phyloP scores from a whole-genome alignment of 805 yeast species.

The Tetrapisispora nanseiensis region DNA sequence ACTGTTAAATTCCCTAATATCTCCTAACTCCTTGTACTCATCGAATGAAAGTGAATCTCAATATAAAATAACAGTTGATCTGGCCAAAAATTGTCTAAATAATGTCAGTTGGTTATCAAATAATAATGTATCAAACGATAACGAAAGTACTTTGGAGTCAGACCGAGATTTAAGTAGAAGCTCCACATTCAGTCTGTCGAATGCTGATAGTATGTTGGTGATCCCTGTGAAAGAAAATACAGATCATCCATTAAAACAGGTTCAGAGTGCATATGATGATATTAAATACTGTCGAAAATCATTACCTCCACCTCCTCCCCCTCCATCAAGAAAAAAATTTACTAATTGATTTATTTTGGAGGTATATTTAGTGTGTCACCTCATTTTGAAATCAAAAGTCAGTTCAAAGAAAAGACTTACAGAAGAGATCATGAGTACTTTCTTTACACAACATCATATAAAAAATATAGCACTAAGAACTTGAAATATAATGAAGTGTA shows the following conservation, averaged over 20 bases:
- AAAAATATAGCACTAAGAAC: no score
- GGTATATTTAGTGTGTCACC: no score
- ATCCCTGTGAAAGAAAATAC: conserved; percentile 1
- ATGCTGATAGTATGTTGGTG: conserved; percentile 4
- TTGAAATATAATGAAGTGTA: no score
- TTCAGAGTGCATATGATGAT: conserved; percentile 10
- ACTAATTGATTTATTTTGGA: no score
- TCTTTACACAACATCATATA: no score
- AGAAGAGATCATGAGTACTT: no score
- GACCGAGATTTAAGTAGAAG: conserved; percentile 4
- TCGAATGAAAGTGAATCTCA: conserved; percentile 15
- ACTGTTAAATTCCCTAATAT: conserved; percentile 39
- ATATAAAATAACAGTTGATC: conserved; percentile 32
- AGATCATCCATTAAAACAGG: conserved; percentile 8
- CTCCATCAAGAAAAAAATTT: conserved; percentile 25
- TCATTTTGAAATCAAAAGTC: no score
- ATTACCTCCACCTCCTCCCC: conserved; percentile 31
- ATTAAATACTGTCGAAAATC: conserved; percentile 25
- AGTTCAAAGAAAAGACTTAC: no score
- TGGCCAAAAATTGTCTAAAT: conserved; percentile 33
- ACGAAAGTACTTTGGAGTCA: conserved; percentile 4
- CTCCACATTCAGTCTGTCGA: conserved; percentile 2
- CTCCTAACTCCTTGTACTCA: conserved; percentile 20
- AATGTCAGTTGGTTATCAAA: conserved; percentile 28
- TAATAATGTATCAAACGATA: conserved; percentile 2